Evolutionary conservation across 2,329 filamentous ascomycete species (phyloP), one percentile per base, ranked within the genome.

Genomic region (Didymellaceae sp.): DNA sequence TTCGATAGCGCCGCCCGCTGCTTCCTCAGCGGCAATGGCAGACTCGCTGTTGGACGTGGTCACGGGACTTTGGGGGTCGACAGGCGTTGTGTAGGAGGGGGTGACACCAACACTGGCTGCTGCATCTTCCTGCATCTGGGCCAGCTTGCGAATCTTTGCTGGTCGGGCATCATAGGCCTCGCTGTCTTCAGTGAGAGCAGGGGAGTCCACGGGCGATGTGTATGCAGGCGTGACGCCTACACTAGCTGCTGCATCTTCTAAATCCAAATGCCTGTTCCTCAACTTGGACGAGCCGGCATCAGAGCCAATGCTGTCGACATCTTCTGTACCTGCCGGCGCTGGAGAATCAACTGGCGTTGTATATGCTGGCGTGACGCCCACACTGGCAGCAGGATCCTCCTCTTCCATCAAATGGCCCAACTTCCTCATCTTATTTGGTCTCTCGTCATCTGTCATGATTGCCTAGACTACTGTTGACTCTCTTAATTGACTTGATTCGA

Each of bases 371-470:
- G 48, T 52, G 21, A 24, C 48, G 25, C 48, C 48, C 43, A 52
- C 48, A 21, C 48, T 52, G 24, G 48, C 48, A 5, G 48, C 48
- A 21, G 48, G 33, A 18, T 52, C 48, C 37, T 52, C 48, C 33
- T 52, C 48, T 37, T 52, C 48, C 48, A 52, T 52, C 48, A 52
- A 22, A 55, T 78, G 72, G 22, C 73, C 76, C 24, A 82, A 61
- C 71, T 85, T 85, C 40, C 78, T 72, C 50, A 83, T 72, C 64
- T 85, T 85, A 2, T 74, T 67, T 6, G 82, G 82, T 38, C 82
- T 72, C 55, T 82, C 82, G 50, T 81, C 80, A 31, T 75, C 75
- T 47, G 81, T 80, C 82, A 84, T 85, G n/a, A 55, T 72, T 31
- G 28, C 6, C 31, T 28, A n/a, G 16, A 18, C 18, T 22, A 42